Evolutionary conservation across 345 rosid species (phyloP), one percentile per base, ranked within the genome.

Genomic region (Leavenworthia alabamica): DNA sequence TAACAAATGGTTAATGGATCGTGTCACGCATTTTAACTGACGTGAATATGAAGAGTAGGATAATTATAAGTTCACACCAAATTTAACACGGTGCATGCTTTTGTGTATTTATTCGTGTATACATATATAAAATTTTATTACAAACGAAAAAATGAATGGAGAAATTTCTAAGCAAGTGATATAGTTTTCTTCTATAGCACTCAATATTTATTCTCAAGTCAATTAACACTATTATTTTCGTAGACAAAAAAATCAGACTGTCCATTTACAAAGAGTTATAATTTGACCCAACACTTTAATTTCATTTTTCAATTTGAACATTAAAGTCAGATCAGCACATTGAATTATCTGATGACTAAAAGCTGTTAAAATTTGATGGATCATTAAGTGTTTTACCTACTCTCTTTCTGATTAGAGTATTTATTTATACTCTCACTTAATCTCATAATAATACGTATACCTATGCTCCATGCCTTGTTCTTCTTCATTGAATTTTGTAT

Each of bases 11-110:
- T 41, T 19, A 33, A 0, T 52, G 56, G 62, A 53, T 61, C 56
- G 73, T 60, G 55, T 68, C 56, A 69, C 62, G 62, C 54, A 68
- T 68, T 68, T 68, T 68, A 42, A 44, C 67, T 43, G 56, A 70
- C 57, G 63, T 62, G 50, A 70, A 29, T 60, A 19, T 53, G 52
- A 60, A 52, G 32, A 52, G 28, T 43, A 48, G 49, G 17, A 61
- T 62, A 36, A 61, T 20, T 35, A 17, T 52, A 68, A 52, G 49
- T 68, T 46, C 68, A 70, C 57, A 62, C 63, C 68, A 55, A 24
- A 60, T 60, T 51, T 60, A 28, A 41, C 47, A 37, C 9, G 26
- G 4, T 50, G 8, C 66, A 68, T 60, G 36, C 47, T 48, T 48
- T 56, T 26, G 10, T 15, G 5, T 35, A 44, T 45, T 6, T 19